Evolutionary conservation across 768 basidiomycete species (phyloP), one percentile per base, ranked within the genome.

Genomic region (Crepidotus variabilis): DNA sequence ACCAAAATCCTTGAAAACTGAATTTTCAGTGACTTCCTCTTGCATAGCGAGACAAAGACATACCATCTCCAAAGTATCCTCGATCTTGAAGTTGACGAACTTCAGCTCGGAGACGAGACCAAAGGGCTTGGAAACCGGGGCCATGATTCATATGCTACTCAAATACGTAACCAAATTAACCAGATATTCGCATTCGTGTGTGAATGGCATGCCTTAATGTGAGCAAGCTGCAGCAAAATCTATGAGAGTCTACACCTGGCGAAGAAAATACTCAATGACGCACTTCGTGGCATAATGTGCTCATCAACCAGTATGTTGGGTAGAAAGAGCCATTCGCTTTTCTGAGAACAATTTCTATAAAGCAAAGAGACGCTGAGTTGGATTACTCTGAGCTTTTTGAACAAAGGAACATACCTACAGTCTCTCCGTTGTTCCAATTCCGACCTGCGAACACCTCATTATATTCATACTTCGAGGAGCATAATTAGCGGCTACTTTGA

Each of bases 31-130:
- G 28, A 14, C 2, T 13, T 54, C n/a, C n/a, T 14, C 23, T 14
- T 10, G 5, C 6, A 23, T 43, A 43, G 43, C 35, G 46, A 36
- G 43, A 22, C 32, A 36, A 53, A 1, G 10, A 28, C 66, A 35
- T 57, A 87, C 90, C 92, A 67, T 94, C 92, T 1, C 92, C 92
- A 52, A 86, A 92, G 65, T 94, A 93, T 23, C 87, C 90, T 68
- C 75, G 82, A 51, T 73, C 73, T 65, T 92, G 90, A n/a, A 93
- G 75, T 22, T 77, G 77, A 32, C 81, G 74, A 3, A 92, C 87
- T 65, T 93, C 88, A 24, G 69, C 70, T 24, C 79, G 73, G 14
- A 94, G 79, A 59, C 78, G 80, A 28, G 71, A 75, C 88, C 92
- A 92, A 2, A 92, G 75, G 10, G 81, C 75, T 71, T 92, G 90